Evolutionary conservation across 2,329 filamentous ascomycete genomes (phyloP).

Genomic region (Colletotrichum ledebouriae): DNA sequence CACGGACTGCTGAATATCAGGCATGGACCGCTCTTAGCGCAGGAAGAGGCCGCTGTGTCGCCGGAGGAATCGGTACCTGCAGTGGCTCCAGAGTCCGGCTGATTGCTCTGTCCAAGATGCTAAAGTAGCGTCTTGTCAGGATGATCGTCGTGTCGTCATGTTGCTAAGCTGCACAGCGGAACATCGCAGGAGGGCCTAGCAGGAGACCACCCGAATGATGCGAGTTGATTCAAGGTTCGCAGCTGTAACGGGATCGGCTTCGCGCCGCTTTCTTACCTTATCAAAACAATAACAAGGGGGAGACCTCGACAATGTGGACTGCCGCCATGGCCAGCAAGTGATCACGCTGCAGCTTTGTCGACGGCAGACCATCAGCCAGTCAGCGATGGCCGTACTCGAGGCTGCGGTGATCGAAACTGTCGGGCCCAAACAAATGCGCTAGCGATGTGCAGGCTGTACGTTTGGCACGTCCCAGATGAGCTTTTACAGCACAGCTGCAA

Average conservation of each 20-base stretch:
- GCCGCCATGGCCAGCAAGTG: slow-evolving; percentile 31
- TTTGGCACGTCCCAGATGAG: slow-evolving; percentile 26
- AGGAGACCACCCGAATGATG: slow-evolving; percentile 10
- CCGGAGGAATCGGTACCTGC: slow-evolving; percentile 38
- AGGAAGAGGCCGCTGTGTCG: slow-evolving; percentile 31
- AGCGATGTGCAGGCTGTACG: slow-evolving; percentile 23
- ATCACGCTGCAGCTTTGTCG: slow-evolving; percentile 16
- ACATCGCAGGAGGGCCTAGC: slow-evolving; percentile 12
- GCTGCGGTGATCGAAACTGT: slow-evolving; percentile 16
- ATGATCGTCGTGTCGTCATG: slow-evolving; percentile 5
- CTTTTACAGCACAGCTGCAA: slow-evolving; percentile 26
- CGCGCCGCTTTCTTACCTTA: slow-evolving; percentile 26
- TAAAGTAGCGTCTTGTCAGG: slow-evolving; percentile 21
- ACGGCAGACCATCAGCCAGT: slow-evolving; percentile 27
- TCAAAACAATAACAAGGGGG: slow-evolving; percentile 25
- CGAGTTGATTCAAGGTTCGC: slow-evolving; percentile 29
- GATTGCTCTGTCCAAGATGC: slow-evolving; percentile 25
- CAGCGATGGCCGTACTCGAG: slow-evolving; percentile 31
- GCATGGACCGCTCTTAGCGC: slow-evolving; percentile 32
- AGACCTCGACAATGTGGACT: slow-evolving; percentile 13
- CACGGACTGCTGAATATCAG: slow-evolving; percentile 31
- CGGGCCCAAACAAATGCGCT: slow-evolving; percentile 31
- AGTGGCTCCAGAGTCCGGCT: slow-evolving; percentile 29
- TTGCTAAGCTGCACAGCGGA: slow-evolving; percentile 23
- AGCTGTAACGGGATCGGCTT: slow-evolving; percentile 31